These are phyloP conservation scores for Rutstroemia sydowiana DNA, from an alignment of 2,329 filamentous ascomycete genomes.

Conservation along the genomic window DNA sequence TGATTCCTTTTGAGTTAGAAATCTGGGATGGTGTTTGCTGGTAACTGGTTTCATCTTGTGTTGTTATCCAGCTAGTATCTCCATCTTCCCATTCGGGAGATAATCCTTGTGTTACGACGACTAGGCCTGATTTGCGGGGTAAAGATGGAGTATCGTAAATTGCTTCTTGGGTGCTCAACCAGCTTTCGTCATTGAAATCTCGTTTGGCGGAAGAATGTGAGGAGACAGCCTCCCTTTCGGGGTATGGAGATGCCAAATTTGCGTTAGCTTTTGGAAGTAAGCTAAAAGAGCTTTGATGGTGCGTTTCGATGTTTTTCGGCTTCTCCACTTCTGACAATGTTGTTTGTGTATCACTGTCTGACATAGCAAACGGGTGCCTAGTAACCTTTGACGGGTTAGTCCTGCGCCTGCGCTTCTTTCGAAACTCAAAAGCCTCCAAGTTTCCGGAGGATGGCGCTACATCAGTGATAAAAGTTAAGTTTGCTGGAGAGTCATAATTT, in stretches of 20 bases:
- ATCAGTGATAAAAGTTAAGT: constrained; percentile 25
- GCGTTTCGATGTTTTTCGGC: too few species aligned
- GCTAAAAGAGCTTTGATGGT: neutral
- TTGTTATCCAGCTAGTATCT: constrained; percentile 8
- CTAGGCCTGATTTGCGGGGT: neutral
- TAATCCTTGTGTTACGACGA: neutral
- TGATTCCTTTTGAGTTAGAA: neutral
- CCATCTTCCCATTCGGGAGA: neutral
- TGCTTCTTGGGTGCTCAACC: constrained; percentile 8
- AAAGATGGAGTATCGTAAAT: neutral
- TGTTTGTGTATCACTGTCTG: neutral
- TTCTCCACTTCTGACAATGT: neutral
- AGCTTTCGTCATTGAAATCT: constrained; percentile 1
- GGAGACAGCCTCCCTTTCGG: neutral
- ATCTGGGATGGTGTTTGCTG: neutral
- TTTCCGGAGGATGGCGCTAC: constrained; percentile 26
- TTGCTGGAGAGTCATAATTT: constrained; percentile 2
- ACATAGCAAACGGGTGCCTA: neutral
- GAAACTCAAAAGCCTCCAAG: constrained; percentile 26
- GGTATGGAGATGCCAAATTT: neutral
- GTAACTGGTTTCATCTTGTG: constrained; percentile 1
- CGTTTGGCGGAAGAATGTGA: neutral
- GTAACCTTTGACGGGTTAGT: neutral
- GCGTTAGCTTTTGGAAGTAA: neutral
- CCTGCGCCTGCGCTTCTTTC: constrained; percentile 17